Evolutionary conservation across 2,329 filamentous ascomycete species (phyloP).

Genomic region (Microdochium bolleyi): DNA sequence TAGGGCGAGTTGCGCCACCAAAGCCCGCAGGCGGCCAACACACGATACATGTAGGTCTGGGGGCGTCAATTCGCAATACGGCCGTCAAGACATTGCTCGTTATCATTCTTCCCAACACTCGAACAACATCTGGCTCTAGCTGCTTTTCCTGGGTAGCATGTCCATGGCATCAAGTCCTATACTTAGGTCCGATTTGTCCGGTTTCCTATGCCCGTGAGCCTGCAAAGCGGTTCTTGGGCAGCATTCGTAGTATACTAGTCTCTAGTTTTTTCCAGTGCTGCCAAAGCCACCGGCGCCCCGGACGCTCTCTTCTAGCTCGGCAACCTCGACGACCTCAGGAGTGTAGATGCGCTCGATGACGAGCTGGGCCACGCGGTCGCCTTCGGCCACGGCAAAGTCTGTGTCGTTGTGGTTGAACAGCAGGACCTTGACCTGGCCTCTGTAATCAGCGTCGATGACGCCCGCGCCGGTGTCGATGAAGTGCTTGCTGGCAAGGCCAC

Average conservation of each 20-base stretch:
- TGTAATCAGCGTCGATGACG: constrained; percentile 96
- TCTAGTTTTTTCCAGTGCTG: constrained; percentile 57
- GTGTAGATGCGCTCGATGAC: constrained; percentile 92
- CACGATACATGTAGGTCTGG: too few species aligned
- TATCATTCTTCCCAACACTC: neutral
- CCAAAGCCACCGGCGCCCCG: constrained; percentile 87
- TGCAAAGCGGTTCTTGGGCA: too few species aligned
- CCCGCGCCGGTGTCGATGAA: constrained; percentile 95
- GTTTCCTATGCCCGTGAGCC: too few species aligned
- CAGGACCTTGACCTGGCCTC: constrained; percentile 87
- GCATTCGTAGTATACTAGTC: neutral
- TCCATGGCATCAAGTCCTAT: too few species aligned
- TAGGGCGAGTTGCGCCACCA: too few species aligned
- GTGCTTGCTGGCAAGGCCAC: constrained; percentile 86
- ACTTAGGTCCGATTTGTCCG: too few species aligned
- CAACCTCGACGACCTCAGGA: constrained; percentile 82
- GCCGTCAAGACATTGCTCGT: neutral
- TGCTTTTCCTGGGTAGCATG: neutral
- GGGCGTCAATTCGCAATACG: neutral
- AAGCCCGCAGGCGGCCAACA: too few species aligned
- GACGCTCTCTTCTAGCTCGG: constrained; percentile 82
- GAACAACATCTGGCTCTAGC: neutral
- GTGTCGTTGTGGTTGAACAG: constrained; percentile 85
- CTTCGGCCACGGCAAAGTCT: constrained; percentile 75
- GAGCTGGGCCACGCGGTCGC: constrained; percentile 89